These are phyloP conservation scores for Cylindrodendrum hubeiense DNA, from an alignment of 2,329 filamentous ascomycete species.

Conservation along the genomic window DNA sequence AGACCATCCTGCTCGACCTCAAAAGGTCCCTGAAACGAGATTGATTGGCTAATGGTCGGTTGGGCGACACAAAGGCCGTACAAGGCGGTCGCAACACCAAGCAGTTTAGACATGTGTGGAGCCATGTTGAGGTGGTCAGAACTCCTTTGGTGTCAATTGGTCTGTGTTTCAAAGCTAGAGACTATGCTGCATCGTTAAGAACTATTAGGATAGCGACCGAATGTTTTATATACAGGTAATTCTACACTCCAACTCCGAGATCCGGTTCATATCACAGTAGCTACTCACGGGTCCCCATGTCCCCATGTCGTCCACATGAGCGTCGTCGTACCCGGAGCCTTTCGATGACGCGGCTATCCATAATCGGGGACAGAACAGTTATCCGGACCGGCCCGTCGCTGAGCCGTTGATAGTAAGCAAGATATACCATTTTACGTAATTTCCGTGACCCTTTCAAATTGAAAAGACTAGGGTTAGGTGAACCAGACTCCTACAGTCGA, in stretches of 20 bases:
- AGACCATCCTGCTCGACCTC: conserved; percentile 21
- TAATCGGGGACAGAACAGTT: not conserved
- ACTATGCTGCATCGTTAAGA: not conserved
- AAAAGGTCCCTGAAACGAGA: conserved; percentile 16
- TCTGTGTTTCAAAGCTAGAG: not conserved
- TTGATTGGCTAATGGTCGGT: conserved; percentile 12
- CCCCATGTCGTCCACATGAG: not conserved
- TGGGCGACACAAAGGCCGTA: not conserved
- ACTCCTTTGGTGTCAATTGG: not conserved
- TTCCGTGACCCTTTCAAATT: not conserved
- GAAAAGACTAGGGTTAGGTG: not conserved
- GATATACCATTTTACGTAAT: not conserved
- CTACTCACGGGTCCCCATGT: not conserved
- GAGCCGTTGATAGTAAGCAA: not conserved
- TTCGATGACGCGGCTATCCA: not conserved
- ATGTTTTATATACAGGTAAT: not conserved
- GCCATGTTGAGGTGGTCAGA: conserved; percentile 7
- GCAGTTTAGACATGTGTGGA: not conserved
- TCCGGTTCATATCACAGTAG: not conserved
- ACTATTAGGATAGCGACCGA: not conserved
- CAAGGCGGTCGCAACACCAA: conserved; percentile 2
- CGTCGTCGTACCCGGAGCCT: not conserved
- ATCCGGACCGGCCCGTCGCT: not conserved
- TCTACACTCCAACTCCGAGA: not conserved
- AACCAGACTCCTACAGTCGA: not conserved